Base-by-base conservation (phyloP, 345 rosid genomes). In the Alliaria petiolata region DNA sequence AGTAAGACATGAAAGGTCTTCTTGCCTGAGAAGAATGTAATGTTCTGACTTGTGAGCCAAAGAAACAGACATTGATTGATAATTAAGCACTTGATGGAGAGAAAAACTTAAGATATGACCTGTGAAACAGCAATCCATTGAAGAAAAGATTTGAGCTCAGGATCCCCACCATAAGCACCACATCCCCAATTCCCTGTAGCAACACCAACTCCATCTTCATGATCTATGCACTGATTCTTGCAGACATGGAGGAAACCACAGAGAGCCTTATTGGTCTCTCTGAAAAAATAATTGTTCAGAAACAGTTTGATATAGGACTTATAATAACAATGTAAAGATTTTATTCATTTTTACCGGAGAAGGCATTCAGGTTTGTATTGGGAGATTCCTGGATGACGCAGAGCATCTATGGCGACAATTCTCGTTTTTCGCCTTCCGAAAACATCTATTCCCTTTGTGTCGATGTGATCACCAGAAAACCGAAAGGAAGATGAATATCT, bases 91-190 rank as follows among this genome's bases (percentile, higher is more conserved):
- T 10, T 8, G n/a, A 1, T 17, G 15, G 35, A 51, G 56, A 35
- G 6, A 50, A 45, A n/a, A n/a, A 17, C 6, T 14, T 10, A 22
- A 15, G 47, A 46, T 51, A 62, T 52, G n/a, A 89, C 97, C 90
- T 93, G 92, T 34, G 98, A 91, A 61, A 91, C 91, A 71, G 91
- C 96, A 71, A 93, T 87, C 98, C 98, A 91, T 78, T 93, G 98
- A 75, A 91, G 82, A 51, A 93, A 67, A 75, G 86, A 50, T 83
- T 93, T 93, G 35, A 93, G 56, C 59, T 87, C 85, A 64, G 97
- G 90, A 80, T 93, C 97, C 62, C 95, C 98, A 60, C 97, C 91
- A 81, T 87, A 93, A 67, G 85, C 95, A 67, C 98, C 97, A 52
- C 97, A 90, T n/a, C 97, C 97, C 97, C 98, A 91, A 67, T 93